These are phyloP conservation scores for Blastomyces gilchristii DNA, from an alignment of 2,329 filamentous ascomycete species.

Conservation along the genomic window DNA sequence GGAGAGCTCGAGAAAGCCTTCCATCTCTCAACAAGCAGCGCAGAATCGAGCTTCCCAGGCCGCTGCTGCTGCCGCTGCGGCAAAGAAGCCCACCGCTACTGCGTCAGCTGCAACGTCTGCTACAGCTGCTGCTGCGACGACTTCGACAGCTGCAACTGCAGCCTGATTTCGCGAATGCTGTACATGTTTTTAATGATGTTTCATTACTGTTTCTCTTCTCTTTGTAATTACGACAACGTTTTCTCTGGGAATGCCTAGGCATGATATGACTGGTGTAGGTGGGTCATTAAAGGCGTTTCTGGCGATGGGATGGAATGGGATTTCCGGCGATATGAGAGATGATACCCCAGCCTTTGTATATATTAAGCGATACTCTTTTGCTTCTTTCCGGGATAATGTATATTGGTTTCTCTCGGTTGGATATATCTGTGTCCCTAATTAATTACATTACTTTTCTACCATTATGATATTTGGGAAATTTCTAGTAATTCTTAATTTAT, in stretches of 20 bases:
- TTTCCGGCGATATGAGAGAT: conserved; percentile 5
- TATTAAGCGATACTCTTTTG: background rate
- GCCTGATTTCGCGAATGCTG: conserved; percentile 4
- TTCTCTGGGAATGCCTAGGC: background rate
- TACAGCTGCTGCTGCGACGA: conserved; percentile 10
- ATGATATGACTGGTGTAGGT: background rate
- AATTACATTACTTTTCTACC: background rate
- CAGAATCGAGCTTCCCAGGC: conserved; percentile 13
- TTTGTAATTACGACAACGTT: conserved; percentile 3
- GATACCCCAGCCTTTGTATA: background rate
- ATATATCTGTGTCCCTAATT: background rate
- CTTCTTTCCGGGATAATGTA: background rate
- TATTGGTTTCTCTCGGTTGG: background rate
- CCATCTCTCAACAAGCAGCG: conserved; percentile 12
- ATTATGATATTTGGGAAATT: background rate
- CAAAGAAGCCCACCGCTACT: conserved; percentile 18
- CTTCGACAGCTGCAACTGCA: conserved; percentile 6
- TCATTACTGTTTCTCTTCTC: conserved; percentile 15
- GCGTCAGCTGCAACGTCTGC: conserved; percentile 1
- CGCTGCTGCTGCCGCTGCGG: conserved; percentile 19
- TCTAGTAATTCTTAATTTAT: background rate
- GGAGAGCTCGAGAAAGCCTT: conserved; percentile 12
- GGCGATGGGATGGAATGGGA: background rate
- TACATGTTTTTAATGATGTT: conserved; percentile 10
- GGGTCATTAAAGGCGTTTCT: conserved; percentile 1